Evolutionary conservation across 2,329 filamentous ascomycete species (phyloP).

Genomic region (Biscogniauxia marginata): DNA sequence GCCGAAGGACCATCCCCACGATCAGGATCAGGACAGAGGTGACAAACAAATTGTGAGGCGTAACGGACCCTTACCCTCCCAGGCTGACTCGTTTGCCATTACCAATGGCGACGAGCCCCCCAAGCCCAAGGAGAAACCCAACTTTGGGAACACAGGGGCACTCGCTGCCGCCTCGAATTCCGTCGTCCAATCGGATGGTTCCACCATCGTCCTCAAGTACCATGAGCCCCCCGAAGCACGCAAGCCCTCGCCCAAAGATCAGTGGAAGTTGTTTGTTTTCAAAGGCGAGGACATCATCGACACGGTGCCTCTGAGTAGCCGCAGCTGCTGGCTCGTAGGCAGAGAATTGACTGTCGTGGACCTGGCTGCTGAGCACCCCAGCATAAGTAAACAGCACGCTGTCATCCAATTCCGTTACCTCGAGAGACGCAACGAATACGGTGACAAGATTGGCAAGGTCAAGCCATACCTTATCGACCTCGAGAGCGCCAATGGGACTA

Average conservation of each 20-base stretch:
- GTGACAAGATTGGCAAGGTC: constrained; percentile 75
- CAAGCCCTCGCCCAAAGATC: constrained; percentile 74
- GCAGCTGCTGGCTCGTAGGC: constrained; percentile 90
- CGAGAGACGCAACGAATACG: constrained; percentile 81
- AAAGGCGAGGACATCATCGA: constrained; percentile 79
- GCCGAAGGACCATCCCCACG: constrained; percentile 13
- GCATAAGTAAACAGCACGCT: constrained; percentile 92
- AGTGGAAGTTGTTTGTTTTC: constrained; percentile 93
- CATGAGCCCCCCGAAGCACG: constrained; percentile 92
- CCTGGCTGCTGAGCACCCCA: constrained; percentile 82
- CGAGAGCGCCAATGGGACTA: constrained; percentile 89
- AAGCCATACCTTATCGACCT: constrained; percentile 91
- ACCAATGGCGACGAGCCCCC: constrained; percentile 49
- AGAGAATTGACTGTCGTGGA: constrained; percentile 80
- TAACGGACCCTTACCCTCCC: constrained; percentile 56
- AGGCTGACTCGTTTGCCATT: constrained; percentile 58
- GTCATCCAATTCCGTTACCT: constrained; percentile 89
- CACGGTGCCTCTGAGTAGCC: constrained; percentile 70
- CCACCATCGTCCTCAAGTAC: constrained; percentile 83
- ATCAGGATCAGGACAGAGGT: constrained; percentile 17
- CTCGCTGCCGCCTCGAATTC: constrained; percentile 86
- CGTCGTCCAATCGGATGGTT: constrained; percentile 68
- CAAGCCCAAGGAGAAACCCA: constrained; percentile 80
- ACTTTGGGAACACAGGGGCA: constrained; percentile 76
- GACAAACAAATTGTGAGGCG: constrained; percentile 34